A percentile compares a stretch with the other conserved stretches of the same genome.
Conservation (phyloP, 1,139 yeast genomes). For the Pichia sp. region DNA sequence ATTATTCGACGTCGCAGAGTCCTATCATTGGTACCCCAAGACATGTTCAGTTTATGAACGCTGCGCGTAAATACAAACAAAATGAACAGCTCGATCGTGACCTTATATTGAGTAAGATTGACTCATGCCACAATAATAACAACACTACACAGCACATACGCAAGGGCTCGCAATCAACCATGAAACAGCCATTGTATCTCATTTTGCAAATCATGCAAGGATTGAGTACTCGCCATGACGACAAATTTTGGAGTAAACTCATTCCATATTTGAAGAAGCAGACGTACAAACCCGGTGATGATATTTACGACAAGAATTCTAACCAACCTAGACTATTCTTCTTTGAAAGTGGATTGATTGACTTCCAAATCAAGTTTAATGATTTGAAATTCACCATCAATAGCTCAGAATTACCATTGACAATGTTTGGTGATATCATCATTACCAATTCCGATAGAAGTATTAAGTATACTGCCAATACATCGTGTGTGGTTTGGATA, state of each 20-base stretch:
- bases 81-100: conserved; percentile 17
- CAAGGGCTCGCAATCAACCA: conserved; percentile 2
- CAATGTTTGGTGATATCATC: conserved; percentile 75
- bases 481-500: conserved; percentile 68
- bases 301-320: conserved; percentile 38
- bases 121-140: no score
- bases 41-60: conserved; percentile 51
- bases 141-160: conserved; percentile 2
- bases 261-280: conserved; percentile 47
- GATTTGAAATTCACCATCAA: conserved; percentile 62
- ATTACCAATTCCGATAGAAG: conserved; percentile 34
- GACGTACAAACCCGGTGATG: conserved; percentile 39
- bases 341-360: conserved; percentile 74
- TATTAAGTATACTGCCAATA: conserved; percentile 38
- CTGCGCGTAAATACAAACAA: conserved; percentile 45
- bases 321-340: conserved; percentile 48
- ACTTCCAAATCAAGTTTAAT: conserved; percentile 44
- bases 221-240: conserved; percentile 47
- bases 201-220: conserved; percentile 68
- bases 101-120: no score
- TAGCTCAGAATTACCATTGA: conserved; percentile 63
- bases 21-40: conserved; percentile 59
- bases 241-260: conserved; percentile 56
- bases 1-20: no score
- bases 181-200: conserved; percentile 49